Conservation (phyloP, 192 early-diverging fungal genomes). For the Rhizoclosmatium globosum region DNA sequence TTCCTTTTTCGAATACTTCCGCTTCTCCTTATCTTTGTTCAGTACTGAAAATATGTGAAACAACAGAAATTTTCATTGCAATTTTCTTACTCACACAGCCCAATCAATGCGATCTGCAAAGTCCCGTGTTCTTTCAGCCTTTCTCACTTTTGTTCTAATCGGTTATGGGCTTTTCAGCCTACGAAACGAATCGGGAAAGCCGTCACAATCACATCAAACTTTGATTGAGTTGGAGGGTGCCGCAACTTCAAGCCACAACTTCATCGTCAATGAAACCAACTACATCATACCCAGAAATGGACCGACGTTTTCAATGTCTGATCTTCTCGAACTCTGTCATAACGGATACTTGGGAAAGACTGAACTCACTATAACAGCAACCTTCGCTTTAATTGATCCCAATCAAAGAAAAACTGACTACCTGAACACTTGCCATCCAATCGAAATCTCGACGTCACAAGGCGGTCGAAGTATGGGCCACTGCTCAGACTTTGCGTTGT, state of each 20-base stretch:
- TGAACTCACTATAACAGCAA: background rate
- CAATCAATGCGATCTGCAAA: too few species aligned
- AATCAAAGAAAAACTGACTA: background rate
- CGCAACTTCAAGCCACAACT: background rate
- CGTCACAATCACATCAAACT: too few species aligned
- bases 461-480: constrained; percentile 19
- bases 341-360: background rate
- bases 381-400: background rate
- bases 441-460: constrained; percentile 31
- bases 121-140: too few species aligned
- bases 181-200: too few species aligned
- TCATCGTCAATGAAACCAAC: constrained; percentile 13
- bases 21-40: too few species aligned
- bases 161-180: too few species aligned
- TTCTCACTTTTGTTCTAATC: too few species aligned
- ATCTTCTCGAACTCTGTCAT: constrained; percentile 4
- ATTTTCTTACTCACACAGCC: too few species aligned
- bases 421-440: constrained; percentile 12
- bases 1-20: too few species aligned
- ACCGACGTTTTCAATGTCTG: constrained; percentile 4
- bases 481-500: constrained; percentile 34
- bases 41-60: too few species aligned
- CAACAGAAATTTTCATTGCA: too few species aligned
- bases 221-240: too few species aligned
- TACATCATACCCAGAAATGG: background rate